phyloP scores from a whole-genome alignment of 2,329 filamentous ascomycete species.

The Pseudogymnoascus sp. region DNA sequence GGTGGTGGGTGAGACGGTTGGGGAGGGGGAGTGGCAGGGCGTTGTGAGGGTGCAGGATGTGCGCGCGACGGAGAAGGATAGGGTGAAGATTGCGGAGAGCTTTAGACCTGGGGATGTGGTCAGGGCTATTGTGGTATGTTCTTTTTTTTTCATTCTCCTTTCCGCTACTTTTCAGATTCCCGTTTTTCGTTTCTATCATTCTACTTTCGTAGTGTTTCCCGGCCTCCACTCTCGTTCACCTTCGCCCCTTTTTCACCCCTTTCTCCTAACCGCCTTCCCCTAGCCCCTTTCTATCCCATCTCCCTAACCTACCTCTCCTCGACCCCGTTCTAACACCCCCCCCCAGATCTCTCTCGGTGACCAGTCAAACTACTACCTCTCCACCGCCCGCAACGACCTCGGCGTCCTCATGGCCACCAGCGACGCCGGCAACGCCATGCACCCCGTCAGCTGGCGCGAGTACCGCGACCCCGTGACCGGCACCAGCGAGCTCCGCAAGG shows the following conservation, averaged over 20 bases:
- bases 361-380: conserved; percentile 91
- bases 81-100: conserved; percentile 80
- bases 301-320: not conserved
- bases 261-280: not conserved
- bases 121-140: conserved; percentile 63
- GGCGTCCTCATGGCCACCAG: conserved; percentile 91
- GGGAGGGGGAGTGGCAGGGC: conserved; percentile 75
- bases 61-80: conserved; percentile 89
- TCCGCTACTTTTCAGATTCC: conserved; percentile 6
- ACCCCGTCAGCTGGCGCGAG: conserved; percentile 90
- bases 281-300: not conserved
- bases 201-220: not conserved
- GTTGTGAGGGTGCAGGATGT: conserved; percentile 86
- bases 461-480: conserved; percentile 79
- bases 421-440: conserved; percentile 82
- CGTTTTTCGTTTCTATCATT: not conserved
- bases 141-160: conserved; percentile 5
- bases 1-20: conserved; percentile 63
- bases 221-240: not conserved
- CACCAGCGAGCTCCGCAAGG: conserved; percentile 71
- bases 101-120: conserved; percentile 93
- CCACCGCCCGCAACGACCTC: conserved; percentile 81
- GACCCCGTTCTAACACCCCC: not conserved
- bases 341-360: conserved; percentile 76
- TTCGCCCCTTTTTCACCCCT: not conserved